phyloP scores from a whole-genome alignment of 2,329 filamentous ascomycete species.

The Botrytis paeoniae region DNA sequence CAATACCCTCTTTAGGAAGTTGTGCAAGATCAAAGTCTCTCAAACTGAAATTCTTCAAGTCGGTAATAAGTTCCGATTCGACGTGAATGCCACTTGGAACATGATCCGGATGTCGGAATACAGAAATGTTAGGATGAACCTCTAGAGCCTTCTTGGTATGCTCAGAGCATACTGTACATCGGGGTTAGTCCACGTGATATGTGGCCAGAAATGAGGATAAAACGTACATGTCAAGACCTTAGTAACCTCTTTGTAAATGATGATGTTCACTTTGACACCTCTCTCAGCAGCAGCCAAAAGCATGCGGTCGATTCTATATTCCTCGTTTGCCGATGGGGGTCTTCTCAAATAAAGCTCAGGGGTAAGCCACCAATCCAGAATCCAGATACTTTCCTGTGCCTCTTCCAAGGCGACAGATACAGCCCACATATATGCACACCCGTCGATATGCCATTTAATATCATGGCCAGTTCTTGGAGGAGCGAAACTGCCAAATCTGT shows the following conservation, averaged over 20 bases:
- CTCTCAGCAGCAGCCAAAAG: conserved; percentile 77
- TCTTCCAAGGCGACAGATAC: conserved; percentile 76
- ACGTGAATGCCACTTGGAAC: conserved; percentile 68
- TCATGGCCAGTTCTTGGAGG: conserved; percentile 67
- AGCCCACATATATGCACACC: conserved; percentile 80
- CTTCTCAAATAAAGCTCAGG: conserved; percentile 81
- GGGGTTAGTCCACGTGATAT: conserved; percentile 23
- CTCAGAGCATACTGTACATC: conserved; percentile 54
- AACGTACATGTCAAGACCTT: conserved; percentile 76
- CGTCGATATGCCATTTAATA: conserved; percentile 86
- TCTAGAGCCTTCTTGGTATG: conserved; percentile 82
- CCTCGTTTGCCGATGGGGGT: conserved; percentile 75
- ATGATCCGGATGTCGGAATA: conserved; percentile 91
- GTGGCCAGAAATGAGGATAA: conserved; percentile 32
- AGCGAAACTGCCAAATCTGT: conserved; percentile 68
- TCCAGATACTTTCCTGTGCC: conserved; percentile 70
- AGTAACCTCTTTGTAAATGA: conserved; percentile 90
- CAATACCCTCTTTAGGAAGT: conserved; percentile 69
- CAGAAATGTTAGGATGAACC: conserved; percentile 78
- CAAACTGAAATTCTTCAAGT: conserved; percentile 49
- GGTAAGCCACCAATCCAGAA: conserved; percentile 87
- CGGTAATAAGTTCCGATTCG: conserved; percentile 64
- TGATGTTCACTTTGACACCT: conserved; percentile 79
- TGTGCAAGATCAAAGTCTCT: conserved; percentile 57
- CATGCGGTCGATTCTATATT: conserved; percentile 81